phyloP scores from a whole-genome alignment of 2,329 filamentous ascomycete species.

The Aspergillus ibericus region DNA sequence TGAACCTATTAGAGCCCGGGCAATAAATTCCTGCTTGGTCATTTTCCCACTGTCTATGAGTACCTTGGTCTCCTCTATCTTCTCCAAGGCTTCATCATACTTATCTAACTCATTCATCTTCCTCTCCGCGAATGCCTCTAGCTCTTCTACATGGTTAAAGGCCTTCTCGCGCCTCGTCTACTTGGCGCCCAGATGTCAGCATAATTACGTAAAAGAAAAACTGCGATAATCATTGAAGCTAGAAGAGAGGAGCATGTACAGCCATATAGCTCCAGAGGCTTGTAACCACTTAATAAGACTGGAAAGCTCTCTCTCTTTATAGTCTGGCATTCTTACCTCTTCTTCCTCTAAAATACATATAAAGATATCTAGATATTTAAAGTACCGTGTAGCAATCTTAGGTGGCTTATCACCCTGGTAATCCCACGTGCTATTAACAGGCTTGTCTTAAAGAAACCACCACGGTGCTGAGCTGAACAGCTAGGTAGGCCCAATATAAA shows the following conservation, averaged over 20 bases:
- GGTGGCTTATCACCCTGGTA: slow-evolving; percentile 24
- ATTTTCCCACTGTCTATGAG: slow-evolving; percentile 31
- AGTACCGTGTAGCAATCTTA: slow-evolving; percentile 26
- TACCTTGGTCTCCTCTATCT: slow-evolving; percentile 30
- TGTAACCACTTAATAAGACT: slow-evolving; percentile 37
- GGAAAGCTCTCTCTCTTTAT: slow-evolving; percentile 31
- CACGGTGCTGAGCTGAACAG: slow-evolving; percentile 40
- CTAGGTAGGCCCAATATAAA: slow-evolving; percentile 39
- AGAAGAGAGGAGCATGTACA: slow-evolving; percentile 36
- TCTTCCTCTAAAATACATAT: slow-evolving; percentile 34
- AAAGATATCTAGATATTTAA: slow-evolving; percentile 31
- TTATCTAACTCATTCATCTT: slow-evolving; percentile 30
- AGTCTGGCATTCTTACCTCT: slow-evolving; percentile 28
- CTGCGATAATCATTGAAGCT: slow-evolving; percentile 33
- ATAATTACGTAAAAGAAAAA: slow-evolving; percentile 34
- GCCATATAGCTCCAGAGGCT: slow-evolving; percentile 37
- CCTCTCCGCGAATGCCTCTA: slow-evolving; percentile 25
- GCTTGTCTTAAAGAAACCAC: slow-evolving; percentile 39
- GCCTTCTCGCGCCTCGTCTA: slow-evolving; percentile 24
- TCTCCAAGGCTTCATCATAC: slow-evolving; percentile 34
- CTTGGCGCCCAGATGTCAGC: slow-evolving; percentile 20
- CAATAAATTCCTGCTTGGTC: slow-evolving; percentile 27
- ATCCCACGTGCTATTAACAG: slow-evolving; percentile 31
- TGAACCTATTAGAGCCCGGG: slow-evolving; percentile 12
- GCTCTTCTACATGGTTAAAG: slow-evolving; percentile 19